Evolutionary conservation across 129 eudicot species (phyloP), one percentile per base, ranked within the genome.

Genomic region (Glebionis coronaria): DNA sequence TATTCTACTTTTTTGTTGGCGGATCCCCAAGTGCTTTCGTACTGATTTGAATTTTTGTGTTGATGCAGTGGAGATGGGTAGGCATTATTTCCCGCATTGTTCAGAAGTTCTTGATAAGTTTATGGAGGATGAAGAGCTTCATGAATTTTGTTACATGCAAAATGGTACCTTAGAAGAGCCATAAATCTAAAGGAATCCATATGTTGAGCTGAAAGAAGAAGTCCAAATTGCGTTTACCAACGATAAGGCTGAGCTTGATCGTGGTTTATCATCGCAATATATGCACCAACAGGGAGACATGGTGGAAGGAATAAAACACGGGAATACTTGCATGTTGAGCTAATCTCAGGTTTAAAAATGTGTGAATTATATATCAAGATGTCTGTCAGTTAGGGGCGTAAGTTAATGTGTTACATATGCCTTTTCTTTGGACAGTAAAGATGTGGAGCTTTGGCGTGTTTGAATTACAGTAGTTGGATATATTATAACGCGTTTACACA

Each of bases 71-170:
- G 95, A 84, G 50, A 80, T 78, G 9, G 97, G 95, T 3, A 63
- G 88, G 54, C 91, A 95, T 4, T 90, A 82, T 71, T 90, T 90
- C 79, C 97, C 97, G 29, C 76, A 84, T 69, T 87, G 95, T 84
- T 87, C 92, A 1, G 83, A 70, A 40, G 87, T 87, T 18, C 75
- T 90, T 0, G 97, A 90, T 82, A 78, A 74, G 73, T 81, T 90
- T 27, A 70, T 87, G 95, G 85, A 84, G 45, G 95, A 84, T 40
- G n/a, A n/a, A n/a, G 95, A 90, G 16, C 76, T 80, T 21, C 71
- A 68, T 0, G 95, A 83, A 29, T 58, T 78, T 18, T 66, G 61
- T 6, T 31, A 56, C 63, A 73, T 90, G 2, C 87, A 84, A 63
- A 73, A 80, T 31, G 91, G 86, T 11, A 70, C 91, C 0, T 44